A percentile compares a stretch with the other conserved stretches of the same genome.
Conservation (phyloP, 176 grass and related monocot genomes). For the Coix lacrymajobi region DNA sequence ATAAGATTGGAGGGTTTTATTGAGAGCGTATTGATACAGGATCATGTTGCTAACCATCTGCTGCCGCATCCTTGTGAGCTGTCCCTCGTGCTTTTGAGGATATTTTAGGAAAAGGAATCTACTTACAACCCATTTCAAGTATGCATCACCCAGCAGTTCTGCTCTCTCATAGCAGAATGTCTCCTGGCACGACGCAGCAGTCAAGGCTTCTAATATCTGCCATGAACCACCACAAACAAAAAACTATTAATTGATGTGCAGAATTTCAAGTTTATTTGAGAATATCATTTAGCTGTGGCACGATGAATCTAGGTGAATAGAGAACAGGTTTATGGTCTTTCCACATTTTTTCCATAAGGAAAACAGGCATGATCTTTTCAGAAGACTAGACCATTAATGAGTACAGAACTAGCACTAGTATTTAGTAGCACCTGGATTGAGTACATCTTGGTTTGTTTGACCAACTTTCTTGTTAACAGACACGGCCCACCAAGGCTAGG, state of each 20-base stretch:
- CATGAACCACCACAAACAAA: background rate
- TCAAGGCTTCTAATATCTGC: slow-evolving; percentile 98
- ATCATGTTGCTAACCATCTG: slow-evolving; percentile 99
- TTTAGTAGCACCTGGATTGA: background rate
- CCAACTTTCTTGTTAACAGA: background rate
- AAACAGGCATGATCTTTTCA: background rate
- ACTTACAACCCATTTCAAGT: slow-evolving; percentile 99
- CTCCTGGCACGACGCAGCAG: slow-evolving; percentile 99
- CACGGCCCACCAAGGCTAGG: background rate
- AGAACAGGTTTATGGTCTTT: background rate
- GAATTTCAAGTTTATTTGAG: background rate
- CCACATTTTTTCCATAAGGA: background rate
- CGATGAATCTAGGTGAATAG: background rate
- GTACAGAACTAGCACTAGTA: background rate
- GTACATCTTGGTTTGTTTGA: slow-evolving; percentile 2
- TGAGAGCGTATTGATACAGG: slow-evolving; percentile 82
- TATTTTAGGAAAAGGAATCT: slow-evolving; percentile 98
- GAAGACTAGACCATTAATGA: background rate
- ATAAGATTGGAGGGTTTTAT: slow-evolving; percentile 92
- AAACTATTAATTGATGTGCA: background rate
- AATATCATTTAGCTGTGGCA: slow-evolving; percentile 1
- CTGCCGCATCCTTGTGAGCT: slow-evolving; percentile 95
- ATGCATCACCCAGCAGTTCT: slow-evolving; percentile 93
- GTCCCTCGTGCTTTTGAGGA: slow-evolving; percentile 97
- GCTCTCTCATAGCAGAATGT: slow-evolving; percentile 99